Evolutionary conservation across 164 flowering plant species (phyloP).

Genomic region (Umbilicus rupestris): DNA sequence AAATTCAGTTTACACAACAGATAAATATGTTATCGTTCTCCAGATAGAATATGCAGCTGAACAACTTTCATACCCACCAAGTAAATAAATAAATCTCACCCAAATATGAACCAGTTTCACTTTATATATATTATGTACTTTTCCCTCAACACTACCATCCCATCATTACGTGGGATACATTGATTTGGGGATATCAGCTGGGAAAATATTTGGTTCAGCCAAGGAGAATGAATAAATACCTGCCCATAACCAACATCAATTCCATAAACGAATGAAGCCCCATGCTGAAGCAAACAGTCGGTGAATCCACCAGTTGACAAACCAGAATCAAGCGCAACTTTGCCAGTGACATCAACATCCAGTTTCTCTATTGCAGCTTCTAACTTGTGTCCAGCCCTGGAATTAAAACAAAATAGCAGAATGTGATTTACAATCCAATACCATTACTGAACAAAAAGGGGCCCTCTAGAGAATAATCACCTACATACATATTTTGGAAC

Average conservation of each 20-base stretch:
- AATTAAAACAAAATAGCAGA: constrained; percentile 5
- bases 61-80: background rate
- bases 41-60: background rate
- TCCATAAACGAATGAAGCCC: constrained; percentile 90
- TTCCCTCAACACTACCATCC: too few species aligned
- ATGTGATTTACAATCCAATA: background rate
- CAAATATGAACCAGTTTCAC: background rate
- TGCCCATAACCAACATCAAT: constrained; percentile 99
- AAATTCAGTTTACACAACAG: background rate
- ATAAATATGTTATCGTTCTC: background rate
- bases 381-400: constrained; percentile 89
- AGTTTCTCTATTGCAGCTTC: constrained; percentile 97
- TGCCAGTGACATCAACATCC: constrained; percentile 65
- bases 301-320: constrained; percentile 98
- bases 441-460: background rate
- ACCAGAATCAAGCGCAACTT: constrained; percentile 95
- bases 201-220: background rate
- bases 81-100: background rate
- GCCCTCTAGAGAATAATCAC: constrained; percentile 42
- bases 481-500: constrained; percentile 99
- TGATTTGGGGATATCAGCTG: background rate
- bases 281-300: constrained; percentile 94
- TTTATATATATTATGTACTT: background rate
- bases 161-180: too few species aligned
- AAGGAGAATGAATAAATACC: constrained; percentile 29